Percentiles rank a stretch among this genome's conserved stretches.
These are phyloP conservation scores for Peribolospora baueri DNA, from an alignment of 768 basidiomycete genomes.

Conservation along the genomic window DNA sequence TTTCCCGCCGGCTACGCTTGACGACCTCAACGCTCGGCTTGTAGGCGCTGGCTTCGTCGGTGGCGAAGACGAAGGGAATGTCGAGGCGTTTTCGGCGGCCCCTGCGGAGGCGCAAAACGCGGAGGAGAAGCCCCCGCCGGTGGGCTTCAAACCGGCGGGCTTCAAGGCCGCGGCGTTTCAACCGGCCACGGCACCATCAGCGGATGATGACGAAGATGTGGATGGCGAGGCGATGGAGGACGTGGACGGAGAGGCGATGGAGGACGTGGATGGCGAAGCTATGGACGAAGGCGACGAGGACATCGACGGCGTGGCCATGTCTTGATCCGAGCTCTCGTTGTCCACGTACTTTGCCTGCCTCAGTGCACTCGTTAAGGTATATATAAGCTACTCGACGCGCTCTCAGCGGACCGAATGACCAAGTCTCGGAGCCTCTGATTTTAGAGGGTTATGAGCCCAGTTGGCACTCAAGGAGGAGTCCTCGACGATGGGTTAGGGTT, in stretches of 20 bases:
- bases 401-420: too few relatives aligned
- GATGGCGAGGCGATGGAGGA: constrained; percentile 28
- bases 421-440: too few relatives aligned
- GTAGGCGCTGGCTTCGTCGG: not conserved
- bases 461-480: too few relatives aligned
- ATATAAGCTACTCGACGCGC: too few relatives aligned
- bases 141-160: not conserved
- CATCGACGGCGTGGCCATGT: constrained; percentile 2
- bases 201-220: constrained; percentile 20
- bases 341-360: too few relatives aligned
- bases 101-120: not conserved
- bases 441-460: too few relatives aligned
- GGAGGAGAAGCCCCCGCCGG: not conserved
- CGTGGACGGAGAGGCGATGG: constrained; percentile 22
- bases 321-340: too few relatives aligned
- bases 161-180: constrained; percentile 3
- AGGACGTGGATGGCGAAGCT: constrained; percentile 12
- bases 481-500: too few relatives aligned
- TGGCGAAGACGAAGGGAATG: not conserved
- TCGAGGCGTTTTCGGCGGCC: not conserved
- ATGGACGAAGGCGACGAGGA: constrained; percentile 20
- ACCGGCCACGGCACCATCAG: not conserved
- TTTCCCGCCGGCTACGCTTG: constrained; percentile 55
- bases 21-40: constrained; percentile 18
- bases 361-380: too few relatives aligned